Evolutionary conservation across 2,329 filamentous ascomycete genomes (phyloP).

Genomic region (Diaporthe caulivora): DNA sequence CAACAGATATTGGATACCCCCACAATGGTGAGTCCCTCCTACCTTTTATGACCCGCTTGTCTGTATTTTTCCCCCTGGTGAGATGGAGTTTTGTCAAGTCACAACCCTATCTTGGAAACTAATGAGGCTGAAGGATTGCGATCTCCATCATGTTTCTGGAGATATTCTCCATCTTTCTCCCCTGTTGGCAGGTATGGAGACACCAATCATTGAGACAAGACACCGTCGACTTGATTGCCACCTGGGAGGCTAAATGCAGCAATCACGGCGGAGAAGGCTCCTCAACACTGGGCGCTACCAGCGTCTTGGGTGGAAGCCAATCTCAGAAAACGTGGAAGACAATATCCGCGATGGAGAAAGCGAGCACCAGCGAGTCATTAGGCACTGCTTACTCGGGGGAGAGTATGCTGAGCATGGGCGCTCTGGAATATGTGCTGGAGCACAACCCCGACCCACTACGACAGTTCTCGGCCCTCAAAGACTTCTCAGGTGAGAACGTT

Average conservation of each 20-base stretch:
- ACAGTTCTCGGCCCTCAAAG: constrained; percentile 72
- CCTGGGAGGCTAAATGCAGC: constrained; percentile 59
- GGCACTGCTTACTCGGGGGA: constrained; percentile 47
- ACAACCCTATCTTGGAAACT: neutral
- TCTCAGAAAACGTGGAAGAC: constrained; percentile 47
- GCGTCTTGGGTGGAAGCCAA: constrained; percentile 49
- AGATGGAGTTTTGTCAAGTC: too few relatives aligned
- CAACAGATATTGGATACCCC: constrained; percentile 69
- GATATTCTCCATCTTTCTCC: constrained; percentile 73
- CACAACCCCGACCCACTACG: constrained; percentile 71
- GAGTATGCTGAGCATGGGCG: constrained; percentile 69
- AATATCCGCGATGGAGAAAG: constrained; percentile 45
- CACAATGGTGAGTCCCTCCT: constrained; percentile 67
- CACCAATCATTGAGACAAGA: constrained; percentile 60
- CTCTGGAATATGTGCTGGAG: constrained; percentile 71
- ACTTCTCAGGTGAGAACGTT: constrained; percentile 80
- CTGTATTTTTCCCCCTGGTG: neutral
- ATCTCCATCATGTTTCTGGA: constrained; percentile 74
- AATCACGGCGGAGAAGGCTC: constrained; percentile 5
- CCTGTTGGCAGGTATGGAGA: constrained; percentile 67
- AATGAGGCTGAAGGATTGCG: constrained; percentile 58
- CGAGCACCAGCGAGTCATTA: constrained; percentile 43
- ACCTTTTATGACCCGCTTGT: too few relatives aligned
- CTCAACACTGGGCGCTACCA: constrained; percentile 40
- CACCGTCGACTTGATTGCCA: constrained; percentile 61